phyloP scores from a whole-genome alignment of 805 yeast genomes.

The Kuraishia ogatae region DNA sequence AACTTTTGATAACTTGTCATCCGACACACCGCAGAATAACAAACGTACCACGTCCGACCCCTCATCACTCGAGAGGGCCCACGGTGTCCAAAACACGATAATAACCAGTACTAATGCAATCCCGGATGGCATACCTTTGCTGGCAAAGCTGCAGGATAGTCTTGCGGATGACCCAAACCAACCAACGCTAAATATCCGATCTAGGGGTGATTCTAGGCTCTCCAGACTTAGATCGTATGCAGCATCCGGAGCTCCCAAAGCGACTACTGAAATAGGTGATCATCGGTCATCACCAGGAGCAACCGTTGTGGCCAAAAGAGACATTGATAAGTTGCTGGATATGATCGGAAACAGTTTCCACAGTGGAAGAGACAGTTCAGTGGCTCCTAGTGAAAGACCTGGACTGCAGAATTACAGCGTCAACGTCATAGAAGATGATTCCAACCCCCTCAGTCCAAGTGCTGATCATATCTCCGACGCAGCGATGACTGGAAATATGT shows the following conservation, averaged over 20 bases:
- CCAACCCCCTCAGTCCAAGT: background rate
- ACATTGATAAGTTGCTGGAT: constrained; percentile 6
- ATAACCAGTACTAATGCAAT: background rate
- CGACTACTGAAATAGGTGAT: background rate
- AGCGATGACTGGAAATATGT: background rate
- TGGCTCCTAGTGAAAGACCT: background rate
- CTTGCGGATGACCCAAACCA: background rate
- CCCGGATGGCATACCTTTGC: constrained; percentile 1
- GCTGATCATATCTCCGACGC: background rate
- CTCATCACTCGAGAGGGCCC: background rate
- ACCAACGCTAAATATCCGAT: background rate
- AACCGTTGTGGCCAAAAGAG: background rate
- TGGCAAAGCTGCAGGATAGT: constrained; percentile 9
- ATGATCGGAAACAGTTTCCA: constrained; percentile 7
- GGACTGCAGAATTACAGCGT: background rate
- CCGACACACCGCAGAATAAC: background rate
- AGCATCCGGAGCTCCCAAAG: background rate
- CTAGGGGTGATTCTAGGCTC: background rate
- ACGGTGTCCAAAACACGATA: background rate
- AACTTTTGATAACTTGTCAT: constrained; percentile 18
- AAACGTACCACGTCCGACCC: background rate
- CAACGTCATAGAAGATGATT: background rate
- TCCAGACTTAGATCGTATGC: background rate
- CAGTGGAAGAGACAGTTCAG: background rate
- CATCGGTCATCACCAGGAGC: background rate